Base-by-base conservation (phyloP, 352 stramenopile species). In the Halophytophthora polymorphica region DNA sequence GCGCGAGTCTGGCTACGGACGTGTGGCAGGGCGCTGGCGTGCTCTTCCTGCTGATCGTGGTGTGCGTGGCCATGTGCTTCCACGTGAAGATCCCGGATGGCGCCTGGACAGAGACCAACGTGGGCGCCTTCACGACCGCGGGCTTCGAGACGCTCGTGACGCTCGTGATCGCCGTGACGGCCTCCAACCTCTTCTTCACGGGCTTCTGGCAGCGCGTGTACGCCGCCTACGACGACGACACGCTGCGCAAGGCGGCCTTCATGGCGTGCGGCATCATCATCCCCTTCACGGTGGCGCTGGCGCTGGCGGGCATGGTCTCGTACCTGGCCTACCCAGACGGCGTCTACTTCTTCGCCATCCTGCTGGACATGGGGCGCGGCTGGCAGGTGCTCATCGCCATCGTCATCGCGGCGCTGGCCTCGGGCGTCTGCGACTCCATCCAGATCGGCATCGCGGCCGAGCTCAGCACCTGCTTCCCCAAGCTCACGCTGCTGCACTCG, bases 141-240 rank as follows among this genome's bases (percentile, higher is more conserved):
- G 81, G 81, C 36, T 91, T 91, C 43, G 77, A 91, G 61, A 74
- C 77, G 15, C 56, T 91, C 2, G 71, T 91, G 42, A 91, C 81
- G 35, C 66, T 91, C 5, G 64, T 71, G 11, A 86, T 91, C 46
- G 80, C 81, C 14, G 56, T 89, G 4, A 73, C 65, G 10, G 66
- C 77, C 13, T 73, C 77, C 14, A 89, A 84, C 43, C 53, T 91
- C 14, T 91, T 91, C 60, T 86, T 88, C 62, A 89, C 81, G 46
- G 81, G 76, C 47, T 91, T 82, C 49, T 91, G 81, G 81, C 81
- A 89, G 58, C 77, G 81, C 37, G 79, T 88, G 41, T 90, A 81
- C 54, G 56, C 73, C 0, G 77, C 73, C 10, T 73, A 81, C 6
- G 72, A 84, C 59, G 68, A 88, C 53, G 46, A 43, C 12, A 86